A percentile compares a stretch with the other conserved stretches of the same genome.
Conservation (phyloP, 805 yeast species). For the Myxozyma sirexii region DNA sequence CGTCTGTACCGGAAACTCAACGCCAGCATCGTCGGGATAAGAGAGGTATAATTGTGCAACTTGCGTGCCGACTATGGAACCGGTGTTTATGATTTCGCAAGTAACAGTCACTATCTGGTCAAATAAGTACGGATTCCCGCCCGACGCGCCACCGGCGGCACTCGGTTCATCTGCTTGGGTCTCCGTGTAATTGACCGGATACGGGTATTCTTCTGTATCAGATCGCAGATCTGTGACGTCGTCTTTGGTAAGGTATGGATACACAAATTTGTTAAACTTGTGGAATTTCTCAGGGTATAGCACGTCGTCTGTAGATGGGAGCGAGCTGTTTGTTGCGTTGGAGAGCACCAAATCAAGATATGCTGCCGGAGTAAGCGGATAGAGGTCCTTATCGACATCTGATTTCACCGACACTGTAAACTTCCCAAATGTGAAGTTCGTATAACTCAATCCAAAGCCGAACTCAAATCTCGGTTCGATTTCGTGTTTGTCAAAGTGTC, state of each 20-base stretch:
- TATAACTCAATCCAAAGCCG: constrained; percentile 63
- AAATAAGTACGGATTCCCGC: constrained; percentile 66
- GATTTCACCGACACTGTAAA: constrained; percentile 49
- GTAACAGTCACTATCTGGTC: constrained; percentile 52
- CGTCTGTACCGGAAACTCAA: constrained; percentile 56
- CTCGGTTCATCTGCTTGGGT: constrained; percentile 38
- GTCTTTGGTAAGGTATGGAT: constrained; percentile 33
- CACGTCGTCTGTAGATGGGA: constrained; percentile 44
- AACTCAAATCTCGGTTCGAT: constrained; percentile 62
- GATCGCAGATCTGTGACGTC: constrained; percentile 10
- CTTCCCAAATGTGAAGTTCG: constrained; percentile 46
- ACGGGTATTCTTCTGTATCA: constrained; percentile 39
- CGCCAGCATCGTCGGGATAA: constrained; percentile 47
- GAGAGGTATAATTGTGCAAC: constrained; percentile 60
- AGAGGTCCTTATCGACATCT: constrained; percentile 48
- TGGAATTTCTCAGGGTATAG: constrained; percentile 43
- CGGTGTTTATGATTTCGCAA: constrained; percentile 53
- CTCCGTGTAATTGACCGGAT: constrained; percentile 46
- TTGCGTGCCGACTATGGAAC: constrained; percentile 51
- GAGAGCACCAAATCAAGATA: background rate
- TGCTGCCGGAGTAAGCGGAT: constrained; percentile 11
- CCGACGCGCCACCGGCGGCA: constrained; percentile 53
- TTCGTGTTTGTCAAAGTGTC: constrained; percentile 58
- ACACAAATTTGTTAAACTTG: constrained; percentile 37
- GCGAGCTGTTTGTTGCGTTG: constrained; percentile 13